phyloP scores from a whole-genome alignment of 306 rosid species.

The Begonia masoniana region DNA sequence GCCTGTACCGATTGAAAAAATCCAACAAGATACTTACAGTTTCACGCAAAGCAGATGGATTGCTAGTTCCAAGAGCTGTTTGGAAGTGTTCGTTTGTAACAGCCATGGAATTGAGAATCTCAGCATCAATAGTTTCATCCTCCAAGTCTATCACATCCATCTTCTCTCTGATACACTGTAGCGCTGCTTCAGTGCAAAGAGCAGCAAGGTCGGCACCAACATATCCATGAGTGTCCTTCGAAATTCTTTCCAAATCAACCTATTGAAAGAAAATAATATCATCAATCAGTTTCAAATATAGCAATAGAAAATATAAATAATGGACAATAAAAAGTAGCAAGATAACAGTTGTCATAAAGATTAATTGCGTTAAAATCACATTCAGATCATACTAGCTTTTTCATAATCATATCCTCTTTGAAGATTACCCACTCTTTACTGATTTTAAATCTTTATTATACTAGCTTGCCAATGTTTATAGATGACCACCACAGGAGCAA shows the following conservation, averaged over 20 bases:
- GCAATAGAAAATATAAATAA: too few relatives aligned
- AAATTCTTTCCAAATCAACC: slow-evolving; percentile 10
- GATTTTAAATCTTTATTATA: too few relatives aligned
- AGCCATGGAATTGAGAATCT: slow-evolving; percentile 14
- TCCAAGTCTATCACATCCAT: slow-evolving; percentile 7
- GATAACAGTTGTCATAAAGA: too few relatives aligned
- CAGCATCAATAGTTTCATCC: slow-evolving; percentile 14
- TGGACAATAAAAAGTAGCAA: too few relatives aligned
- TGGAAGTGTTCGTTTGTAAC: slow-evolving; percentile 10
- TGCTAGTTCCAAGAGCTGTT: slow-evolving; percentile 6
- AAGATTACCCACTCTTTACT: too few relatives aligned
- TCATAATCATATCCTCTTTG: too few relatives aligned
- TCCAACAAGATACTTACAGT: background rate
- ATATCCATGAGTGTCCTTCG: slow-evolving; percentile 12
- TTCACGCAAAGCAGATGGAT: slow-evolving; percentile 1
- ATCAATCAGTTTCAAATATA: background rate
- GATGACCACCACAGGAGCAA: too few relatives aligned
- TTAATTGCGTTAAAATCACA: too few relatives aligned
- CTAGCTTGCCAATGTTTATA: too few relatives aligned
- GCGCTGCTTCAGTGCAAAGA: slow-evolving; percentile 15
- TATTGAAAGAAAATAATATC: background rate
- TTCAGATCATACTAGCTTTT: too few relatives aligned
- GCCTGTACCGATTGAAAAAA: too few relatives aligned
- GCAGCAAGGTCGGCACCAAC: slow-evolving; percentile 21
- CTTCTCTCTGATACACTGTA: slow-evolving; percentile 13